phyloP scores from a whole-genome alignment of 2,329 filamentous ascomycete genomes.

The Spiromastix sp. region DNA sequence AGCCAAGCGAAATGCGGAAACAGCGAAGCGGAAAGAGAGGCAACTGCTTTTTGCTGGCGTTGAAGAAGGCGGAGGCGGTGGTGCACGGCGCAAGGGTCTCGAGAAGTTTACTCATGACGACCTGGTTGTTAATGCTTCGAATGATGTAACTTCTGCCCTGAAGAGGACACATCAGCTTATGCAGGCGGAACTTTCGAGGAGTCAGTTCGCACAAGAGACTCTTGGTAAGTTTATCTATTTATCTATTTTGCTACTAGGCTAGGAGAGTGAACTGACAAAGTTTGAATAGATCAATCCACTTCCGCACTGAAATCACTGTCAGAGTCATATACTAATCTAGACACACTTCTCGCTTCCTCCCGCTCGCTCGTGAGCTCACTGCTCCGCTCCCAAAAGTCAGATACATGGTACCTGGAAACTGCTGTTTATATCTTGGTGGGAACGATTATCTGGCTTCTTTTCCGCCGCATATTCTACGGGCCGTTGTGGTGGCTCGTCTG shows the following conservation, averaged over 20 bases:
- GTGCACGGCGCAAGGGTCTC: slow-evolving; percentile 20
- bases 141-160: slow-evolving; percentile 74
- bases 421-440: slow-evolving; percentile 70
- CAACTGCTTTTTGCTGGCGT: slow-evolving; percentile 62
- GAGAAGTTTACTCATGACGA: slow-evolving; percentile 59
- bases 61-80: slow-evolving; percentile 31
- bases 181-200: slow-evolving; percentile 71
- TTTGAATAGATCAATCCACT: slow-evolving; percentile 55
- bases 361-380: slow-evolving; percentile 67
- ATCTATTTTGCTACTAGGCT: neutral
- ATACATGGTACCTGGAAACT: slow-evolving; percentile 95
- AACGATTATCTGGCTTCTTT: slow-evolving; percentile 78
- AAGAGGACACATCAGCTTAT: slow-evolving; percentile 80
- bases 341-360: slow-evolving; percentile 64
- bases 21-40: slow-evolving; percentile 65
- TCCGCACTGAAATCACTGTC: slow-evolving; percentile 70
- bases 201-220: slow-evolving; percentile 82
- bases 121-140: slow-evolving; percentile 61
- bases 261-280: slow-evolving; percentile 7
- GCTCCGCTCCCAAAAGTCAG: slow-evolving; percentile 80
- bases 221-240: slow-evolving; percentile 36
- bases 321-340: slow-evolving; percentile 70
- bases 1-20: slow-evolving; percentile 64
- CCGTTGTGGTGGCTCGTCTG: slow-evolving; percentile 84
- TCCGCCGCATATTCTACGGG: slow-evolving; percentile 75